phyloP scores from a whole-genome alignment of 1,284 basidiomycete species.

The Ceratobasidium sp. region DNA sequence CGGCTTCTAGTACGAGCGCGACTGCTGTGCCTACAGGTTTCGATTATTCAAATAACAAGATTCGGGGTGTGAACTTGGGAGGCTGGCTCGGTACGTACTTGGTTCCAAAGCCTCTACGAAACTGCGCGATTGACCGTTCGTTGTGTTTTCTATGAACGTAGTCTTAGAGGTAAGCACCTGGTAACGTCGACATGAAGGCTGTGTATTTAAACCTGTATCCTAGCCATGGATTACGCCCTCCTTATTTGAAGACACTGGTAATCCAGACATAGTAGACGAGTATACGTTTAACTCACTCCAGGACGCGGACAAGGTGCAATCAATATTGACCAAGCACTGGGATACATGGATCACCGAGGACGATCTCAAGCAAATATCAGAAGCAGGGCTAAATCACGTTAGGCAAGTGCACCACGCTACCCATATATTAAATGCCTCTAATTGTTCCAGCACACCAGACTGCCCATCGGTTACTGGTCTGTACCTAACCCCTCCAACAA shows the following conservation, averaged over 20 bases:
- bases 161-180: no score
- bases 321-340: slow-evolving; percentile 70
- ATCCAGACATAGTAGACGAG: slow-evolving; percentile 72
- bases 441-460: slow-evolving; percentile 59
- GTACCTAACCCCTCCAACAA: slow-evolving; percentile 62
- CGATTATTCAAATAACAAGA: slow-evolving; percentile 24
- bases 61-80: slow-evolving; percentile 27
- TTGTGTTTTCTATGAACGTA: no score
- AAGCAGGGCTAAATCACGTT: slow-evolving; percentile 82
- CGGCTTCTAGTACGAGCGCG: background rate
- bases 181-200: no score
- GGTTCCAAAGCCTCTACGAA: no score
- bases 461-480: slow-evolving; percentile 82
- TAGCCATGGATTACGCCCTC: slow-evolving; percentile 82
- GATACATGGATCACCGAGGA: slow-evolving; percentile 77
- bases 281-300: slow-evolving; percentile 71
- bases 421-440: no score
- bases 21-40: background rate
- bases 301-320: slow-evolving; percentile 60
- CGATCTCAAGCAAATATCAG: slow-evolving; percentile 70
- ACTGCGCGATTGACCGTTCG: background rate
- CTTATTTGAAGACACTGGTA: slow-evolving; percentile 71
- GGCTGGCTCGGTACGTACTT: slow-evolving; percentile 22
- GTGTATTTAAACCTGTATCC: background rate
- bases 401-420: no score